A percentile compares a stretch with the other conserved stretches of the same genome.
Evolutionary conservation across 208 protist species (phyloP).

Genomic region (Acanthamoeba pearcei): DNA sequence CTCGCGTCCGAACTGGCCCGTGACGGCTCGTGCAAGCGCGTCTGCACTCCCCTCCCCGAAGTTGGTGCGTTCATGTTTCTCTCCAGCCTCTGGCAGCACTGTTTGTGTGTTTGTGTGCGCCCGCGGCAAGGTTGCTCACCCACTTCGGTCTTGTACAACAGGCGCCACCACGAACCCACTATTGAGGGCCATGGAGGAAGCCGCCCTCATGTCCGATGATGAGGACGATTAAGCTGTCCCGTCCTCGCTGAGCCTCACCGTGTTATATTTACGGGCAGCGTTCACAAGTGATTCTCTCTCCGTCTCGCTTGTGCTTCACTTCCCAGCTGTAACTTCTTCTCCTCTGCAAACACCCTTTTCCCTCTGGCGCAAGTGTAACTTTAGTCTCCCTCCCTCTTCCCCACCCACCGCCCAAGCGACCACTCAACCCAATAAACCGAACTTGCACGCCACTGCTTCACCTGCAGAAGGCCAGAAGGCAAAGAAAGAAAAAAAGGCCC

Average conservation of each 20-base stretch:
- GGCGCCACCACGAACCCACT: slow-evolving; percentile 69
- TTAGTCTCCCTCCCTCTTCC: no score
- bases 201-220: slow-evolving; percentile 57
- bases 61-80: neutral
- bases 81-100: neutral
- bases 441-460: no score
- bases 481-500: neutral
- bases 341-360: no score
- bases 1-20: slow-evolving; percentile 4
- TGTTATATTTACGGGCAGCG: neutral
- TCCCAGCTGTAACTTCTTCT: no score
- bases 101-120: no score
- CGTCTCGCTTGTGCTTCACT: no score
- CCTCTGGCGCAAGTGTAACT: no score
- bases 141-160: neutral
- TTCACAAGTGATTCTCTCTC: no score
- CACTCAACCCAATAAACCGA: no score
- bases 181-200: slow-evolving; percentile 56
- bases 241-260: neutral
- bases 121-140: neutral
- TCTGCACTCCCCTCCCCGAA: slow-evolving; percentile 29
- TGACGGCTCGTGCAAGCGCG: slow-evolving; percentile 4
- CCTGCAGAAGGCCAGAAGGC: no score
- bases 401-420: no score
- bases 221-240: neutral